Percentiles rank a stretch among this genome's conserved stretches.
Conservation (phyloP, 1,284 basidiomycete genomes). For the Sanghuangporus weigelae region DNA sequence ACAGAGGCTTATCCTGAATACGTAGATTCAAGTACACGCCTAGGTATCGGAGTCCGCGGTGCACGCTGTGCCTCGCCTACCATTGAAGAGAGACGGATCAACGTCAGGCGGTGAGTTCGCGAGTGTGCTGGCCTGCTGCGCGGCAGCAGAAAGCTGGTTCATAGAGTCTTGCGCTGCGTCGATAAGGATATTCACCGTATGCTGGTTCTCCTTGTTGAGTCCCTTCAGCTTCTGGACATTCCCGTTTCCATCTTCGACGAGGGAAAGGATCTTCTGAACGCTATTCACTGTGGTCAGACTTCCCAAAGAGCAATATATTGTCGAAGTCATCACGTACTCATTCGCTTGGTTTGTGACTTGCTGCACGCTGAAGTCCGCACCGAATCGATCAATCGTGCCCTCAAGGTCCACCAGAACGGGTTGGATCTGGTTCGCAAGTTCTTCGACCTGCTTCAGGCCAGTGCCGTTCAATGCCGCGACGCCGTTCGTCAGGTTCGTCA, state of each 20-base stretch:
- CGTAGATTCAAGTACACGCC: background rate
- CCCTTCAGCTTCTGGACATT: slow-evolving; percentile 17
- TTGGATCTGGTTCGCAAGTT: slow-evolving; percentile 15
- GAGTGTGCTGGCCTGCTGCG: slow-evolving; percentile 16
- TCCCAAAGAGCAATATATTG: background rate
- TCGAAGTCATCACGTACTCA: slow-evolving; percentile 10
- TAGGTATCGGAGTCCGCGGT: background rate
- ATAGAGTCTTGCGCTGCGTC: slow-evolving; percentile 16
- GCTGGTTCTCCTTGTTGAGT: slow-evolving; percentile 16
- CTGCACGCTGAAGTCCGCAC: slow-evolving; percentile 20
- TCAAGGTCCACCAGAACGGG: slow-evolving; percentile 16
- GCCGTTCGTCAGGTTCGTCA: slow-evolving; percentile 16
- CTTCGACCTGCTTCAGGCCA: slow-evolving; percentile 9
- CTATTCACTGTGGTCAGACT: background rate
- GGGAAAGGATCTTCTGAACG: slow-evolving; percentile 17
- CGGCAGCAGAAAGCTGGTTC: slow-evolving; percentile 17
- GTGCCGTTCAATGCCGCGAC: slow-evolving; percentile 15
- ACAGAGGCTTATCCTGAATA: background rate
- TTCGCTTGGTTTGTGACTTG: slow-evolving; percentile 15
- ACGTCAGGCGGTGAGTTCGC: slow-evolving; percentile 22
- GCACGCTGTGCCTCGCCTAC: slow-evolving; percentile 11
- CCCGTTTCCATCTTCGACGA: slow-evolving; percentile 17
- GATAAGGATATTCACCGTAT: slow-evolving; percentile 14
- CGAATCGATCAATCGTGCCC: slow-evolving; percentile 18
- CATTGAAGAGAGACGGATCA: slow-evolving; percentile 16